These are phyloP conservation scores for Gossypium raimondii DNA, from an alignment of 345 rosid species.

Conservation along the genomic window DNA sequence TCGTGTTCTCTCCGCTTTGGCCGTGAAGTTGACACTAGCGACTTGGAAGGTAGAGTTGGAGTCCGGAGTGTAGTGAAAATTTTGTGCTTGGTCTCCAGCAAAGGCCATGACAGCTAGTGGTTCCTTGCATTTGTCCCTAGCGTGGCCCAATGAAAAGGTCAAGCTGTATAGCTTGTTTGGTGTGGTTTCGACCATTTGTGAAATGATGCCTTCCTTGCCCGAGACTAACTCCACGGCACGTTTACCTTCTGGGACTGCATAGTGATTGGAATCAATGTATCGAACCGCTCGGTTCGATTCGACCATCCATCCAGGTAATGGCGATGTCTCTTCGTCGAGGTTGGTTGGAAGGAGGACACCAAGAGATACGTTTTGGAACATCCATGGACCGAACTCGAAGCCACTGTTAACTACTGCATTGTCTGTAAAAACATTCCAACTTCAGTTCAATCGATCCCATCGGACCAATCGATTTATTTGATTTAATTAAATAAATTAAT, in stretches of 20 bases:
- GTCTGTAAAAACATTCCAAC: conserved; percentile 29
- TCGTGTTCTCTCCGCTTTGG: conserved; percentile 82
- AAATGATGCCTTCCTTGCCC: conserved; percentile 94
- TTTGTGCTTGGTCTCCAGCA: conserved; percentile 90
- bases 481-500: too few relatives aligned
- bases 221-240: conserved; percentile 85
- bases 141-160: conserved; percentile 77
- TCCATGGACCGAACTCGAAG: conserved; percentile 92
- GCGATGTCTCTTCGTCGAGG: conserved; percentile 76
- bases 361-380: conserved; percentile 77
- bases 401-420: conserved; percentile 87
- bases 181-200: conserved; percentile 86
- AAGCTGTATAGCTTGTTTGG: conserved; percentile 48
- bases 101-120: conserved; percentile 88
- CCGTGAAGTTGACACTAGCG: conserved; percentile 65
- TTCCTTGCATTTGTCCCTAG: conserved; percentile 80
- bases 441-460: too few relatives aligned
- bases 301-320: conserved; percentile 92
- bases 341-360: conserved; percentile 90
- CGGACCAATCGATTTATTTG: too few relatives aligned
- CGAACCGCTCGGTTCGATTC: conserved; percentile 92
- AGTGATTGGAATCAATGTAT: conserved; percentile 81
- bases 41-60: conserved; percentile 66
- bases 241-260: conserved; percentile 72
- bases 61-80: conserved; percentile 68